Evolutionary conservation across 768 basidiomycete genomes (phyloP).

Genomic region (Russula sp.): DNA sequence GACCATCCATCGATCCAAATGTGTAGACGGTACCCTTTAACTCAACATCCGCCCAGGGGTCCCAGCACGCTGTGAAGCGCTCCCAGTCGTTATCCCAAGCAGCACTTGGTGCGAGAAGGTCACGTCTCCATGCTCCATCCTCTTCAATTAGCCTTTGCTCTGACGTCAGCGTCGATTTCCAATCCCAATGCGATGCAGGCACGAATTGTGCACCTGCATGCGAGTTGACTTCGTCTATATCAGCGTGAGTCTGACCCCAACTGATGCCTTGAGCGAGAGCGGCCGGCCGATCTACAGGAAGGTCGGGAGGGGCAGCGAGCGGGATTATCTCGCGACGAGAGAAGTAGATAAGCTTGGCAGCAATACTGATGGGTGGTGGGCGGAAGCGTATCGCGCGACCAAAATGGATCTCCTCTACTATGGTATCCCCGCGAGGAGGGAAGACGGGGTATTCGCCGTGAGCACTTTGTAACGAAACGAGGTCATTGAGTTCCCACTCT

Average conservation of each 20-base stretch:
- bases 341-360: constrained; percentile 59
- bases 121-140: constrained; percentile 23
- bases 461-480: constrained; percentile 29
- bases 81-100: constrained; percentile 55
- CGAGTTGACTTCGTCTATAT: constrained; percentile 51
- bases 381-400: constrained; percentile 23
- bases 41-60: constrained; percentile 29
- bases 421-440: constrained; percentile 24
- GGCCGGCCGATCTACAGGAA: constrained; percentile 32
- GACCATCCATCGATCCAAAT: constrained; percentile 45
- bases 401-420: constrained; percentile 23
- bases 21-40: constrained; percentile 35
- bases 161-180: constrained; percentile 21
- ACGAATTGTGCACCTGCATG: constrained; percentile 32
- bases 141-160: constrained; percentile 26
- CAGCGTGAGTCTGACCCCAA: constrained; percentile 46
- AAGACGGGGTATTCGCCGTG: constrained; percentile 47
- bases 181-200: constrained; percentile 25
- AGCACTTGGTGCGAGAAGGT: constrained; percentile 32
- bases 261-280: constrained; percentile 27
- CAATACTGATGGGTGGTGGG: constrained; percentile 42
- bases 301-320: constrained; percentile 33
- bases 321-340: constrained; percentile 45
- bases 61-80: constrained; percentile 41
- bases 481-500: constrained; percentile 21